phyloP scores from a whole-genome alignment of 768 basidiomycete genomes.

The Suillus ampliporus region DNA sequence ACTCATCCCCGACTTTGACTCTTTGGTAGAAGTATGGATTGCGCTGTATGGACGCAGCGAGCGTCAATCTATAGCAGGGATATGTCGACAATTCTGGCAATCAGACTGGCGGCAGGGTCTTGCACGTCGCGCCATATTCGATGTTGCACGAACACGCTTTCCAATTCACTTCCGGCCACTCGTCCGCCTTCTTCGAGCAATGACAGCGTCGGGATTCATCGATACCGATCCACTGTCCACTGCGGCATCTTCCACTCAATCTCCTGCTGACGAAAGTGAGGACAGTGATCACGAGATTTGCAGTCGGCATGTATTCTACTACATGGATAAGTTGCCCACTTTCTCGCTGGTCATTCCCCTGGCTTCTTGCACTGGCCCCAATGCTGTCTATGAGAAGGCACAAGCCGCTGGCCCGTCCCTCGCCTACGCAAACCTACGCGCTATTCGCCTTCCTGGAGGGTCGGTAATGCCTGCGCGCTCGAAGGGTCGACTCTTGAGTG shows the following conservation, averaged over 20 bases:
- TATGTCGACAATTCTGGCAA: no score
- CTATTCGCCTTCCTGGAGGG: conserved; percentile 79
- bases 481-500: conserved; percentile 71
- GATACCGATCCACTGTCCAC: no score
- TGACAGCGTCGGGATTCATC: no score
- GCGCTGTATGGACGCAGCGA: not conserved
- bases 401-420: conserved; percentile 54
- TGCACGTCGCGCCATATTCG: not conserved
- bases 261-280: conserved; percentile 61
- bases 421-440: conserved; percentile 67
- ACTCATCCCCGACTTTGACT: conserved; percentile 75
- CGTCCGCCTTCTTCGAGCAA: no score
- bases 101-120: no score
- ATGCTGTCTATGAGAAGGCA: conserved; percentile 74
- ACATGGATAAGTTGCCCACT: conserved; percentile 71
- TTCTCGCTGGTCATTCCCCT: conserved; percentile 77
- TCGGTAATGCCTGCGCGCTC: conserved; percentile 70
- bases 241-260: conserved; percentile 57
- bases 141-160: not conserved
- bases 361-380: conserved; percentile 64
- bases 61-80: no score
- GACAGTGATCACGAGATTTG: conserved; percentile 79
- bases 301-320: conserved; percentile 89
- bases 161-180: not conserved
- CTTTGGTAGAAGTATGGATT: conserved; percentile 52